A percentile compares a stretch with the other conserved stretches of the same genome.
Conservation (phyloP, 2,329 filamentous ascomycete genomes). For the Alternaria arborescens region DNA sequence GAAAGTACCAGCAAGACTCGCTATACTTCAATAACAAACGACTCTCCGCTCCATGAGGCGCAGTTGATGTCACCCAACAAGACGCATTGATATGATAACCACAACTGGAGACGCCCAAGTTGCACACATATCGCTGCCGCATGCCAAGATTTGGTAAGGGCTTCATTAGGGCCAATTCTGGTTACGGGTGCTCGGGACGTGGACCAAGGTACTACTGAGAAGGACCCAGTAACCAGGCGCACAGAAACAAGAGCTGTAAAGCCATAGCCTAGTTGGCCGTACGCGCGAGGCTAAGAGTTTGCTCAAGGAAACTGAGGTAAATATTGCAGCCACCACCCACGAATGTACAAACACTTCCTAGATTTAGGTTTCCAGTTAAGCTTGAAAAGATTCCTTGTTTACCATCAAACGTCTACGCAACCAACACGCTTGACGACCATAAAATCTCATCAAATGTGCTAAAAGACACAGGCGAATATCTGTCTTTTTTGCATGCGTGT, state of each 20-base stretch:
- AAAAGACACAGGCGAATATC: neutral
- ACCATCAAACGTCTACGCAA: neutral
- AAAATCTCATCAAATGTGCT: neutral
- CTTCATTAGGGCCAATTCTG: neutral
- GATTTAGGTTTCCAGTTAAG: neutral
- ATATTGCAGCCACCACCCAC: neutral
- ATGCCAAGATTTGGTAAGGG: neutral
- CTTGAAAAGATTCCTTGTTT: neutral
- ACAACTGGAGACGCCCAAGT: constrained; percentile 16
- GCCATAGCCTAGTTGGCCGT: neutral
- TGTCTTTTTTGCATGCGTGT: neutral
- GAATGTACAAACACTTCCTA: neutral
- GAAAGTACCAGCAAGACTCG: neutral
- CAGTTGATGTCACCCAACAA: constrained; percentile 19
- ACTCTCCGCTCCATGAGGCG: constrained; percentile 7
- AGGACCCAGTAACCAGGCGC: constrained; percentile 7
- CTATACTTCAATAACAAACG: constrained; percentile 4
- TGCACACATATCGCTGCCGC: constrained; percentile 12
- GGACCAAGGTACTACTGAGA: neutral
- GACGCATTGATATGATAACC: constrained; percentile 11
- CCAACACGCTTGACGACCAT: neutral
- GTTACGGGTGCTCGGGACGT: constrained; percentile 5
- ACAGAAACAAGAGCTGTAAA: neutral
- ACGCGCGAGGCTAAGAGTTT: neutral
- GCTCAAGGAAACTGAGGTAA: neutral